Percentiles rank a stretch among this genome's conserved stretches.
phyloP scores from a whole-genome alignment of 2,329 filamentous ascomycete species.

The Diaporthe vexans region DNA sequence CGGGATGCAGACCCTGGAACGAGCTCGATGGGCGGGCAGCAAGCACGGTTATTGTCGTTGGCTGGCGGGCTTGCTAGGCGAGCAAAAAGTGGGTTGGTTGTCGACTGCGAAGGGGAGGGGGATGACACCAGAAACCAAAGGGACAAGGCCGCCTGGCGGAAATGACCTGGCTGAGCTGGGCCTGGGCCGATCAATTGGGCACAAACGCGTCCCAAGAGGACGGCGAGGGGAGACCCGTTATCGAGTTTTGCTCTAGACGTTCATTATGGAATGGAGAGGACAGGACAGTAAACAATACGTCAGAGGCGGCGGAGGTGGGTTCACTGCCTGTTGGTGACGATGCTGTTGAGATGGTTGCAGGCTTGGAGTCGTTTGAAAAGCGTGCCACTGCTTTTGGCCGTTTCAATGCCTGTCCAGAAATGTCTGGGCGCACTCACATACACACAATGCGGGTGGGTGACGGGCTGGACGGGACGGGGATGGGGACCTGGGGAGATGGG shows the following conservation, averaged over 20 bases:
- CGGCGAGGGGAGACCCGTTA: conserved; percentile 32
- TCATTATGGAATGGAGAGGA: conserved; percentile 37
- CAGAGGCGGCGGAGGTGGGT: conserved; percentile 14
- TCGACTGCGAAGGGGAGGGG: conserved; percentile 33
- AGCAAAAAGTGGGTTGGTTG: conserved; percentile 41
- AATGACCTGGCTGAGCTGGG: conserved; percentile 34
- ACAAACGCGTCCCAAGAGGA: conserved; percentile 35
- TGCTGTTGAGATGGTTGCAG: conserved; percentile 33
- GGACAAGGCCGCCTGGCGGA: conserved; percentile 27
- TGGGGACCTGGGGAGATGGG: background rate
- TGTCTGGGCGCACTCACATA: conserved; percentile 8
- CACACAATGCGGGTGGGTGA: conserved; percentile 10
- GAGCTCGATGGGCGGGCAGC: conserved; percentile 38
- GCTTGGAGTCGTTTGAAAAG: conserved; percentile 23
- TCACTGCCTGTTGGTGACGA: conserved; percentile 31
- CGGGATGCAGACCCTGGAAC: conserved; percentile 37
- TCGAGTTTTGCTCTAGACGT: conserved; percentile 32
- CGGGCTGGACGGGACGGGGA: conserved; percentile 16
- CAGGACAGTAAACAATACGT: conserved; percentile 35
- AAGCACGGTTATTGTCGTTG: conserved; percentile 37
- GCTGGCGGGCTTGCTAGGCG: conserved; percentile 38
- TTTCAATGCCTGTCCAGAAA: conserved; percentile 35
- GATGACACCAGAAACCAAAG: conserved; percentile 36
- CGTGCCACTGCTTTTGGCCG: conserved; percentile 33
- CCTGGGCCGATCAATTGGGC: conserved; percentile 38